These are phyloP conservation scores for Rusavskia elegans DNA, from an alignment of 495 filamentous ascomycete species.

Conservation along the genomic window DNA sequence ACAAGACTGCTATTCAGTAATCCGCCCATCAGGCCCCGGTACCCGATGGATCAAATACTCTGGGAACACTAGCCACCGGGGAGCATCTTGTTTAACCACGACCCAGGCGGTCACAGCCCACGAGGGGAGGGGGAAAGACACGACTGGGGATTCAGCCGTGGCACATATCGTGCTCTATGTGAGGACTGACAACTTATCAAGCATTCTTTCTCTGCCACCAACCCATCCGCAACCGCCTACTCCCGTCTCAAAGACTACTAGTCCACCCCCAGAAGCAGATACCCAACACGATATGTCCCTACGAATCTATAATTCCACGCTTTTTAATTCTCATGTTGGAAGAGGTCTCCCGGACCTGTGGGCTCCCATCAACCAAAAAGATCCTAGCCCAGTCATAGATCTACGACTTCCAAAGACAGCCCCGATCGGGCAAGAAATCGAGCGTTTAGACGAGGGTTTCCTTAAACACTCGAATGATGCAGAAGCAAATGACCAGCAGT, in stretches of 20 bases:
- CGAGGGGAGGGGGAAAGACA: slow-evolving; percentile 28
- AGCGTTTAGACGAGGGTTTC: neutral
- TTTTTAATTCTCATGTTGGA: neutral
- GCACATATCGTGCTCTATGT: slow-evolving; percentile 46
- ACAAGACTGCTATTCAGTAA: slow-evolving; percentile 42
- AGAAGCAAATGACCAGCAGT: neutral
- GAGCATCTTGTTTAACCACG: slow-evolving; percentile 39
- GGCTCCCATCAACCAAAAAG: neutral
- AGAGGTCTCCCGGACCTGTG: neutral
- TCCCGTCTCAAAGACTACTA: neutral
- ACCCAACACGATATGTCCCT: neutral
- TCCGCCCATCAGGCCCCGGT: slow-evolving; percentile 40
- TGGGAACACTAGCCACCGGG: slow-evolving; percentile 34
- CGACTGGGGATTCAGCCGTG: slow-evolving; percentile 21
- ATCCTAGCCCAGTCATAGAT: neutral
- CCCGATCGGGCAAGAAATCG: neutral
- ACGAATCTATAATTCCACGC: neutral
- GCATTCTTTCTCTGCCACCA: slow-evolving; percentile 4
- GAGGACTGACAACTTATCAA: slow-evolving; percentile 30
- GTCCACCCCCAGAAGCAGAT: neutral
- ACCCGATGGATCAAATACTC: slow-evolving; percentile 45
- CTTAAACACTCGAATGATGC: neutral
- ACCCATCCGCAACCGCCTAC: neutral
- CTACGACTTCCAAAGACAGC: neutral
- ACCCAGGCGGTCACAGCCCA: slow-evolving; percentile 39